Evolutionary conservation across 257 asterid genomes (phyloP).

Genomic region (Fraxinus quadrangulata): DNA sequence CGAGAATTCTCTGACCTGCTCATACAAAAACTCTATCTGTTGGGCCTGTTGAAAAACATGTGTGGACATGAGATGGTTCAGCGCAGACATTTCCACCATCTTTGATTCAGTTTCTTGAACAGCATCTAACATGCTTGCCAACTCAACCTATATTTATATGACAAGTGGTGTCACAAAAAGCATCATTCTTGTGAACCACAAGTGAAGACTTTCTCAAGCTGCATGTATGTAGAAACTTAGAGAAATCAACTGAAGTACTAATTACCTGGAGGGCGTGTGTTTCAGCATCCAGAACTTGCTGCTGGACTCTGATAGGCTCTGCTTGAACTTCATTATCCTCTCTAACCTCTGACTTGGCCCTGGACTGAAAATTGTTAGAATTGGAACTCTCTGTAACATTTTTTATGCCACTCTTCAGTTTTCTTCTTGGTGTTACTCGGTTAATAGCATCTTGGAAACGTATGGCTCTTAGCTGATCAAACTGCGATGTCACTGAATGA

Average conservation of each 20-base stretch:
- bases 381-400: constrained; percentile 39
- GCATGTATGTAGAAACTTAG: constrained; percentile 1
- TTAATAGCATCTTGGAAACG: constrained; percentile 92
- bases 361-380: constrained; percentile 31
- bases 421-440: constrained; percentile 80
- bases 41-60: constrained; percentile 91
- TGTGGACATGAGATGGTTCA: constrained; percentile 95
- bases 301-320: constrained; percentile 63
- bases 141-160: constrained; percentile 60
- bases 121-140: constrained; percentile 79
- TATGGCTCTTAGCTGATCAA: constrained; percentile 90
- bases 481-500: constrained; percentile 79
- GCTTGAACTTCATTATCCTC: constrained; percentile 47
- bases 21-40: constrained; percentile 82
- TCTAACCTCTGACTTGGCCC: constrained; percentile 46
- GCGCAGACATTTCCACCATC: constrained; percentile 94
- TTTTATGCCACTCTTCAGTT: constrained; percentile 40
- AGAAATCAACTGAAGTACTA: neutral
- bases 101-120: constrained; percentile 88
- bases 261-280: constrained; percentile 89
- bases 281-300: constrained; percentile 77
- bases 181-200: neutral
- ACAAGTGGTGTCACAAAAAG: constrained; percentile 10
- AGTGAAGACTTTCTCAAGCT: neutral
- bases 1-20: constrained; percentile 25